phyloP scores from a whole-genome alignment of 2,329 filamentous ascomycete genomes.

The Penicillium fuscoglaucum region DNA sequence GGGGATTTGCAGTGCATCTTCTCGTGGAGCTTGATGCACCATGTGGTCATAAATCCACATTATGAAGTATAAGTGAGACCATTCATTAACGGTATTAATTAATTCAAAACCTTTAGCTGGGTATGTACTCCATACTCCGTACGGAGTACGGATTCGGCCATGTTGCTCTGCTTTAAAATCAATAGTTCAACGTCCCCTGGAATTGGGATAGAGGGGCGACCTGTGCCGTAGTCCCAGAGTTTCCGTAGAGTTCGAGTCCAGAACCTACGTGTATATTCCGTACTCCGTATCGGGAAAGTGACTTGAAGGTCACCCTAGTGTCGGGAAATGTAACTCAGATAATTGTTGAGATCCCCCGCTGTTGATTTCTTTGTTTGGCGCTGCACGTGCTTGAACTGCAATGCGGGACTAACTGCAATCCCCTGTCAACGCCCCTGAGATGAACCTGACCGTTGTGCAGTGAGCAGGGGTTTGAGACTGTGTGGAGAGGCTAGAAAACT shows the following conservation, averaged over 20 bases:
- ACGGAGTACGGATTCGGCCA: too few relatives aligned
- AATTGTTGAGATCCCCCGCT: neutral
- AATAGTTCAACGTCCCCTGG: too few relatives aligned
- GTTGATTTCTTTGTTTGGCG: constrained; percentile 1
- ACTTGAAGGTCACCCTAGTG: neutral
- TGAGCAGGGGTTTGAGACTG: constrained; percentile 8
- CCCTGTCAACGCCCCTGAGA: constrained; percentile 1
- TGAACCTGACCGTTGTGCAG: neutral
- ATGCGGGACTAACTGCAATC: constrained; percentile 8
- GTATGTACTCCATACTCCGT: neutral
- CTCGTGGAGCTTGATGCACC: constrained; percentile 11
- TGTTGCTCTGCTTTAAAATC: too few relatives aligned
- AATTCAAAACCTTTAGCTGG: neutral
- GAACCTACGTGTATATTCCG: neutral
- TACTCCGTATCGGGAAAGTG: neutral
- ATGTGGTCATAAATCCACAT: constrained; percentile 15
- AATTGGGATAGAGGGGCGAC: constrained; percentile 1
- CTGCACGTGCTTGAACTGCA: constrained; percentile 6
- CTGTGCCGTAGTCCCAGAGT: constrained; percentile 2
- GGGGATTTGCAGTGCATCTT: constrained; percentile 11
- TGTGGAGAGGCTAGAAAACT: neutral
- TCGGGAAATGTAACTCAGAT: neutral
- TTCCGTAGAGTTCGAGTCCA: neutral
- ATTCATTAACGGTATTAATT: neutral
- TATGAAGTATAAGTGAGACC: neutral